Conservation (phyloP, 2,329 filamentous ascomycete genomes). For the Penicillium sp. region DNA sequence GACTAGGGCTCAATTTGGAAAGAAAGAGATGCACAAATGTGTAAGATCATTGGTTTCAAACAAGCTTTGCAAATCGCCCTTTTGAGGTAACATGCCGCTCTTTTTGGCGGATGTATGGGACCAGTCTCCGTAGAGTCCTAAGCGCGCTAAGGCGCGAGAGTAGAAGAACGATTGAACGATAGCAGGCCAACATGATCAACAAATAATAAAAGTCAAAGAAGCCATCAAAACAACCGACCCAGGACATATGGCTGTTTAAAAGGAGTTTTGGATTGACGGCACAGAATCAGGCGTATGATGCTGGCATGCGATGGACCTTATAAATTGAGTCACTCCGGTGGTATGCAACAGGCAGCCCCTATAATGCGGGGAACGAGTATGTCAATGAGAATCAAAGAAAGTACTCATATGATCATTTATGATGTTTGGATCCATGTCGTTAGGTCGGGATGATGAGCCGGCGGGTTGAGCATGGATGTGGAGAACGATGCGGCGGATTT, state of each 20-base stretch:
- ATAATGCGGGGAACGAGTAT: not conserved
- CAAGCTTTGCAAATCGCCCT: not conserved
- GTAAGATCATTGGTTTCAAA: not conserved
- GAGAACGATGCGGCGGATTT: not conserved
- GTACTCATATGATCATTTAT: conserved; percentile 5
- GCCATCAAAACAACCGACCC: not conserved
- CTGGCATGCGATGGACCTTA: conserved; percentile 5
- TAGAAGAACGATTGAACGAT: not conserved
- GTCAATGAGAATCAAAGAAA: conserved; percentile 10
- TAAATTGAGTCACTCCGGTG: conserved; percentile 9
- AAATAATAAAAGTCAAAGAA: not conserved
- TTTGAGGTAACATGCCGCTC: not conserved
- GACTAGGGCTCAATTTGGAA: conserved; percentile 1
- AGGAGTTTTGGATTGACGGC: not conserved
- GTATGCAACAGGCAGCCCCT: conserved; percentile 12
- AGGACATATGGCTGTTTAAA: not conserved
- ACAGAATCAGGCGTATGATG: conserved; percentile 3
- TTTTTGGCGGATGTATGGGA: not conserved
- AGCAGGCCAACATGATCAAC: not conserved
- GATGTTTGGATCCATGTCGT: conserved; percentile 6
- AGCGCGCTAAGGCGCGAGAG: not conserved
- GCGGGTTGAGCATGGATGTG: not conserved
- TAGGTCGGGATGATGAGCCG: not conserved
- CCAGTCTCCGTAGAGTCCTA: not conserved
- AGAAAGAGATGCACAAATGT: not conserved